phyloP scores from a whole-genome alignment of 1,139 yeast genomes.

The Yamadazyma taylorii region DNA sequence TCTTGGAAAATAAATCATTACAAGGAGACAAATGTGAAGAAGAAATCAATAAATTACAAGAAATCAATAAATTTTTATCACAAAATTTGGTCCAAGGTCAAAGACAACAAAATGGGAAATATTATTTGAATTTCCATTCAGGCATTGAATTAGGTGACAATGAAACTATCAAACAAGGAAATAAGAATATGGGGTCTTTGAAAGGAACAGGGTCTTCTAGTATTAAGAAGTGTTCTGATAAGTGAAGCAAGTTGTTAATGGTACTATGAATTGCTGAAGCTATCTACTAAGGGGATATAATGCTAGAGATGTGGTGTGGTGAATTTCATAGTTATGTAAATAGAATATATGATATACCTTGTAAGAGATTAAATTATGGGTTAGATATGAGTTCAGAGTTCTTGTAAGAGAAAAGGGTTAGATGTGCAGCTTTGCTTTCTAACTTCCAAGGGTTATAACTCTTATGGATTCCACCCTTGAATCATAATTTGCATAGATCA shows the following conservation, averaged over 20 bases:
- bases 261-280: too few species aligned
- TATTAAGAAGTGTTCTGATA: slow-evolving; percentile 13
- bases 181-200: slow-evolving; percentile 39
- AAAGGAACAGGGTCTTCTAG: slow-evolving; percentile 36
- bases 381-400: too few species aligned
- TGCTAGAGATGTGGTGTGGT: too few species aligned
- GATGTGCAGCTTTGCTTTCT: too few species aligned
- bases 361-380: too few species aligned
- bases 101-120: slow-evolving; percentile 46
- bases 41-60: slow-evolving; percentile 63
- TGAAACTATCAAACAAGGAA: slow-evolving; percentile 46
- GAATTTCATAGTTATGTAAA: not conserved
- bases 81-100: slow-evolving; percentile 85
- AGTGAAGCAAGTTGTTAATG: too few species aligned
- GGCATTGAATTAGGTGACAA: slow-evolving; percentile 92
- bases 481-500: too few species aligned
- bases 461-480: too few species aligned
- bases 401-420: too few species aligned
- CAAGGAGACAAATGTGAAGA: slow-evolving; percentile 42
- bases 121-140: slow-evolving; percentile 67
- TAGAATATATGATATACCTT: not conserved
- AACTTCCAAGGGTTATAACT: too few species aligned
- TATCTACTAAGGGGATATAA: too few species aligned
- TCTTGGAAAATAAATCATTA: slow-evolving; percentile 35
- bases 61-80: slow-evolving; percentile 65